Percentiles rank a stretch among this genome's conserved stretches.
phyloP scores from a whole-genome alignment of 1,284 basidiomycete genomes.

The Microbotryomycetes sp. region DNA sequence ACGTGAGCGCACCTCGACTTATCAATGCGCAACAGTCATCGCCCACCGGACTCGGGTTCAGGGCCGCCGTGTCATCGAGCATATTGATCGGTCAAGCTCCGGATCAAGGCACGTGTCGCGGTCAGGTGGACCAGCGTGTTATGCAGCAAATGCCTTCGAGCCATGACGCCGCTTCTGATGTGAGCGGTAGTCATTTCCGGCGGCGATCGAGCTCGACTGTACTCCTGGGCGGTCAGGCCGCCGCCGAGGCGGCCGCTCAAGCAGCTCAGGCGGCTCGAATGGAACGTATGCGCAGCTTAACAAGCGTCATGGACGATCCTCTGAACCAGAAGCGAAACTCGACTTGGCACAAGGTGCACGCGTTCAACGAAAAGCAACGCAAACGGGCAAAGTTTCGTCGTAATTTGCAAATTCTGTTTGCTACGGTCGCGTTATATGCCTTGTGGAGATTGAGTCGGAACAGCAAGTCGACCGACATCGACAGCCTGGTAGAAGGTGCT shows the following conservation, averaged over 20 bases:
- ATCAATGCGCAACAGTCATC: too few species aligned
- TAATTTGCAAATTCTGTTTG: not conserved
- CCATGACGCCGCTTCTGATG: not conserved
- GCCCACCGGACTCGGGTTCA: not conserved
- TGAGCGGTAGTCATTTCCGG: not conserved
- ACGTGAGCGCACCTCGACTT: too few species aligned
- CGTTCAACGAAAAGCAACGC: not conserved
- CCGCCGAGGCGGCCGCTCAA: not conserved
- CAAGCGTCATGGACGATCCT: slow-evolving; percentile 9
- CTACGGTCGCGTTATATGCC: not conserved
- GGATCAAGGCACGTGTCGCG: not conserved
- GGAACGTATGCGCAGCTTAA: slow-evolving; percentile 10
- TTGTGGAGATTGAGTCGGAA: not conserved
- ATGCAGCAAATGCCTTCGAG: too few species aligned
- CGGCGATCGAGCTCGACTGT: not conserved
- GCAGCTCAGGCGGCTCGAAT: not conserved
- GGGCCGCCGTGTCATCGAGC: not conserved
- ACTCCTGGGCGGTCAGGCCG: not conserved
- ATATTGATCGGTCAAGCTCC: not conserved
- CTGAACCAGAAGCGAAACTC: not conserved
- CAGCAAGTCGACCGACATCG: not conserved
- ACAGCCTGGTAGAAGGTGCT: not conserved
- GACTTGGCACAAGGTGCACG: not conserved
- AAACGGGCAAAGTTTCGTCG: not conserved
- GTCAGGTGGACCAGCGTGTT: too few species aligned